phyloP scores from a whole-genome alignment of 106 monocot species.

The Posidonia australis region DNA sequence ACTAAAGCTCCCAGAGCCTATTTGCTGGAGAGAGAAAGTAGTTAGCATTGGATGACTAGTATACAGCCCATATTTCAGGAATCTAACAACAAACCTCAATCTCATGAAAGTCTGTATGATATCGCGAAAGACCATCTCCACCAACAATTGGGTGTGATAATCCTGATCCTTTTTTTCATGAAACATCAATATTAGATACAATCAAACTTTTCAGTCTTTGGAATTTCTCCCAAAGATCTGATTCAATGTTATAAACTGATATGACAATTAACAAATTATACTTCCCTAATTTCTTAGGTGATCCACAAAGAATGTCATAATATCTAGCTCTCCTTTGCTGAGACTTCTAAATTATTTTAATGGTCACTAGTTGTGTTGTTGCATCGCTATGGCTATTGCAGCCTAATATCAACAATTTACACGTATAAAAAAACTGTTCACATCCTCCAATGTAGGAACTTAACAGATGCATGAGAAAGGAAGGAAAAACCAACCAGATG shows the following conservation, averaged over 20 bases:
- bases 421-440: too few species aligned
- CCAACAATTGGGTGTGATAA: slow-evolving; percentile 32
- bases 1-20: slow-evolving; percentile 87
- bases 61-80: neutral
- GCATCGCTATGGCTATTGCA: too few species aligned
- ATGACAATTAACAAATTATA: neutral
- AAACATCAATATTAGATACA: neutral
- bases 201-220: neutral
- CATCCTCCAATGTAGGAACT: too few species aligned
- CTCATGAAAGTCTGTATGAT: slow-evolving; percentile 91
- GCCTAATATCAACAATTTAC: too few species aligned
- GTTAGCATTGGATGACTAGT: neutral
- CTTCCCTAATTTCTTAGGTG: neutral
- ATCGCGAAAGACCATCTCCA: slow-evolving; percentile 70
- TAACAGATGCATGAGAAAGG: too few species aligned
- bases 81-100: slow-evolving; percentile 44
- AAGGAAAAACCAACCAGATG: too few species aligned
- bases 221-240: neutral
- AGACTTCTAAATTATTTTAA: too few species aligned
- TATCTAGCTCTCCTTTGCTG: too few species aligned
- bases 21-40: slow-evolving; percentile 43
- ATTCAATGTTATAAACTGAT: too few species aligned
- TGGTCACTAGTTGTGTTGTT: too few species aligned
- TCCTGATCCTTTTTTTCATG: slow-evolving; percentile 20
- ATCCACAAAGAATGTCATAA: too few species aligned